Evolutionary conservation across 2,329 filamentous ascomycete species (phyloP).

Genomic region (Anisogramma anomala): DNA sequence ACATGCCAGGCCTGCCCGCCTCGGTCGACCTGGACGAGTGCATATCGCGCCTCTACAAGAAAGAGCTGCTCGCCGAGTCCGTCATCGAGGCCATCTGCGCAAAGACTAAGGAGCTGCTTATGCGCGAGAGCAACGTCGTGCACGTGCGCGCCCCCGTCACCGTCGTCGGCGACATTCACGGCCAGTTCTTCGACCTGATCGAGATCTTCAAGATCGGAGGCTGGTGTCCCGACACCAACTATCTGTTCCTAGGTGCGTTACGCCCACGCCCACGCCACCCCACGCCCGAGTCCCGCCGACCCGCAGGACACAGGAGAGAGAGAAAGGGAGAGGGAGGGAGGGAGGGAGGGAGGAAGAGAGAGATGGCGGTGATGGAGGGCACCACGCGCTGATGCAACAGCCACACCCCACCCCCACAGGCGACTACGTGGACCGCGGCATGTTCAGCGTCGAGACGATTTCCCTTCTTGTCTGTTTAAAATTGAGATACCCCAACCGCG

Average conservation of each 20-base stretch:
- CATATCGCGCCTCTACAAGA: slow-evolving; percentile 91
- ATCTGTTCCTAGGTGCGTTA: slow-evolving; percentile 75
- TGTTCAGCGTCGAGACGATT: slow-evolving; percentile 98
- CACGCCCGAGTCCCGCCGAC: too few species aligned
- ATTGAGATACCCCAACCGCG: slow-evolving; percentile 87
- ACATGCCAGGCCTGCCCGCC: slow-evolving; percentile 42
- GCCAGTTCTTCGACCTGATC: slow-evolving; percentile 97
- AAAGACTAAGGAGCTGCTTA: slow-evolving; percentile 95
- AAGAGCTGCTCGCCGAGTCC: slow-evolving; percentile 87
- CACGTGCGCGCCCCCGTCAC: slow-evolving; percentile 93
- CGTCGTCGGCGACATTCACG: slow-evolving; percentile 96
- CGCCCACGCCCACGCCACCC: not conserved
- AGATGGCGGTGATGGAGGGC: too few species aligned
- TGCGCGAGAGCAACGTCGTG: slow-evolving; percentile 99
- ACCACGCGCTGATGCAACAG: slow-evolving; percentile 5
- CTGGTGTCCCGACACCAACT: slow-evolving; percentile 95
- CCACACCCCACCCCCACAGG: slow-evolving; percentile 36
- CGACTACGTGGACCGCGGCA: slow-evolving; percentile 95
- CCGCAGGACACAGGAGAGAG: too few species aligned
- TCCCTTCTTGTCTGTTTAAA: slow-evolving; percentile 95
- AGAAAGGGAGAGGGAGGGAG: too few species aligned
- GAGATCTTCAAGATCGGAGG: slow-evolving; percentile 99
- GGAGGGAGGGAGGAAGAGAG: not conserved
- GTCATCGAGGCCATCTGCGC: slow-evolving; percentile 98
- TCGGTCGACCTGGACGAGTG: slow-evolving; percentile 98